Percentiles rank a stretch among this genome's conserved stretches.
phyloP scores from a whole-genome alignment of 352 stramenopile genomes.

The Globisporangium okanoganense region DNA sequence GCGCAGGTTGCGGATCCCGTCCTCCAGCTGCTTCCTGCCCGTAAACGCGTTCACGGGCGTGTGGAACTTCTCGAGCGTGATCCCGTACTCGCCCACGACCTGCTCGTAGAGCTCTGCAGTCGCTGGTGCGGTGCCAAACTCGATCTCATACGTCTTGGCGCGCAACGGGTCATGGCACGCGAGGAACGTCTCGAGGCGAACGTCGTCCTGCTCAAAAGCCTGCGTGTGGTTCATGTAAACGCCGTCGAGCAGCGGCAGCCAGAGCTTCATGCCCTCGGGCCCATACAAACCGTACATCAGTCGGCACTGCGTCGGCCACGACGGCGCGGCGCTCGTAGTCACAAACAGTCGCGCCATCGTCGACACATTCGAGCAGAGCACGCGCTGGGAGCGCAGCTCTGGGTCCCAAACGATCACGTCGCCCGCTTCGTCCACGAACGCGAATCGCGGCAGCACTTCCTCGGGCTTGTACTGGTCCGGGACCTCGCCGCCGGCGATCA shows the following conservation, averaged over 20 bases:
- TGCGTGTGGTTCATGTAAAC: constrained; percentile 60
- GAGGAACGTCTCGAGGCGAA: constrained; percentile 60
- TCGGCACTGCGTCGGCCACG: constrained; percentile 59
- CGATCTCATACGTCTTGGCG: constrained; percentile 78
- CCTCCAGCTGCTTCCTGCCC: constrained; percentile 22
- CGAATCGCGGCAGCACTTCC: constrained; percentile 66
- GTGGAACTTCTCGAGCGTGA: constrained; percentile 46
- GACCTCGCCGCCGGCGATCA: constrained; percentile 59
- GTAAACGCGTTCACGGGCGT: constrained; percentile 11
- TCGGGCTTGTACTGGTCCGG: constrained; percentile 68
- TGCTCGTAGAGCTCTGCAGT: constrained; percentile 70
- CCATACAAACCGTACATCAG: constrained; percentile 74
- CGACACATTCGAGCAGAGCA: constrained; percentile 68
- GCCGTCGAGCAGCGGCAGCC: constrained; percentile 75
- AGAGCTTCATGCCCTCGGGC: constrained; percentile 65
- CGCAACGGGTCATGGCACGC: constrained; percentile 75
- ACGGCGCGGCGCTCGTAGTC: constrained; percentile 26
- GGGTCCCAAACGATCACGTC: constrained; percentile 80
- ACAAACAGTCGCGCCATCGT: constrained; percentile 56
- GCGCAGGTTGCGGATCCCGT: constrained; percentile 38
- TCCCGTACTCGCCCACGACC: constrained; percentile 67
- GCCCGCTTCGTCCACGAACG: constrained; percentile 42
- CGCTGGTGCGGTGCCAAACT: constrained; percentile 61
- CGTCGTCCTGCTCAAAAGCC: constrained; percentile 49
- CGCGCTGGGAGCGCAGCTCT: constrained; percentile 56